Base-by-base conservation (phyloP, 805 yeast species). In the Ogataea populi-albae region DNA sequence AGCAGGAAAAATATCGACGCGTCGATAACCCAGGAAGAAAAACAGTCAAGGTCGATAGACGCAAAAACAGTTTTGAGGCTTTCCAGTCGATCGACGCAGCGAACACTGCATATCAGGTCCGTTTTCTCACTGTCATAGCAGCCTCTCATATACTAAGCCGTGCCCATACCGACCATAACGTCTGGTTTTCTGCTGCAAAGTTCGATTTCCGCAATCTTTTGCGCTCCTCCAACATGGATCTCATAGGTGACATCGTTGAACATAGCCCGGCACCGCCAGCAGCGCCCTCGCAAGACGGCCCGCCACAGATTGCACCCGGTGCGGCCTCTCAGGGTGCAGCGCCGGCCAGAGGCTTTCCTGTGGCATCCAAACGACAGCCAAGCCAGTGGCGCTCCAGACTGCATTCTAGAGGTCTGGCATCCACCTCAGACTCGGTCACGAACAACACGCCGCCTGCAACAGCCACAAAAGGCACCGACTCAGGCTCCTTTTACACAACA, bases 181-280 rank as follows among this genome's bases (percentile, higher is more conserved):
- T n/a, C n/a, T n/a, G n/a, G n/a, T n/a, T n/a, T n/a, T n/a, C n/a
- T n/a, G n/a, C n/a, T n/a, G n/a, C n/a, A n/a, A n/a, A n/a, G n/a
- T n/a, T n/a, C n/a, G n/a, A n/a, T n/a, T n/a, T n/a, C n/a, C n/a
- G n/a, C n/a, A n/a, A n/a, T n/a, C n/a, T n/a, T n/a, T n/a, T n/a
- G n/a, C n/a, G n/a, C n/a, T n/a, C n/a, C n/a, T 12, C 29, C 9
- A 9, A n/a, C 21, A 82, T 82, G 89, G 82, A 81, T 55, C 65
- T 81, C 40, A 59, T 83, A 18, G 84, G 86, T 7, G 91, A 84
- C 45, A 81, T 84, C 20, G 77, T 81, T 6, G 93, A 84, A 49
- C 79, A 69, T 38, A 77, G 77, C 6, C 33, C 47, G 32, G 59
- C 62, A 0, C 50, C 49, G n/a, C 54, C 62, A 1, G 68, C 69